A percentile compares a stretch with the other conserved stretches of the same genome.
phyloP scores from a whole-genome alignment of 345 rosid species.

The Dipteronia dyeriana region DNA sequence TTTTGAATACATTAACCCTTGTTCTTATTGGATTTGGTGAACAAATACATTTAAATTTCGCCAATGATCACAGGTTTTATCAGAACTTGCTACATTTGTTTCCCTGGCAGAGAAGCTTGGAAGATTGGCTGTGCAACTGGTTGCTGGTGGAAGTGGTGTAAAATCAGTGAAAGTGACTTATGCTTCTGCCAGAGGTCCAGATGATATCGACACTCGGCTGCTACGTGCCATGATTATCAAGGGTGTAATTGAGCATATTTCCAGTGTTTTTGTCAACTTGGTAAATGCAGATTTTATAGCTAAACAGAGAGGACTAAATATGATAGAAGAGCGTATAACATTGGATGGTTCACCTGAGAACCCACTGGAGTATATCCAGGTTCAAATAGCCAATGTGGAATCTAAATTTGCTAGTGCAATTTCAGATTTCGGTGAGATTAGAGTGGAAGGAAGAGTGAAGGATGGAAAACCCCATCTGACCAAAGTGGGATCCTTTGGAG shows the following conservation, averaged over 20 bases:
- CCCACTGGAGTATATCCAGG: slow-evolving; percentile 66
- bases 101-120: slow-evolving; percentile 64
- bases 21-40: neutral
- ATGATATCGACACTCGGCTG: slow-evolving; percentile 73
- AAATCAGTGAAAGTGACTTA: slow-evolving; percentile 54
- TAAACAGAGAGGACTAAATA: slow-evolving; percentile 60
- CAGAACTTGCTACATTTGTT: slow-evolving; percentile 63
- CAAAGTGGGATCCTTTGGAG: slow-evolving; percentile 61
- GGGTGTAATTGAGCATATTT: slow-evolving; percentile 67
- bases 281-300: slow-evolving; percentile 73
- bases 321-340: slow-evolving; percentile 52
- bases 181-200: slow-evolving; percentile 65
- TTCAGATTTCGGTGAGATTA: slow-evolving; percentile 56
- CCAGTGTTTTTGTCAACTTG: slow-evolving; percentile 60
- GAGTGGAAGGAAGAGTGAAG: slow-evolving; percentile 68
- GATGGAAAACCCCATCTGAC: slow-evolving; percentile 65
- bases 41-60: slow-evolving; percentile 6
- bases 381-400: slow-evolving; percentile 63
- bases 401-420: slow-evolving; percentile 73
- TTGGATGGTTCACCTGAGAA: slow-evolving; percentile 59
- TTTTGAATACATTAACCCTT: slow-evolving; percentile 4
- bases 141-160: slow-evolving; percentile 73
- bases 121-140: slow-evolving; percentile 63
- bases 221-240: slow-evolving; percentile 75
- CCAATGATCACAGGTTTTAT: slow-evolving; percentile 42